Percentiles rank a stretch among this genome's conserved stretches.
Evolutionary conservation across 768 basidiomycete genomes (phyloP).

Genomic region (Boletellus ananas): DNA sequence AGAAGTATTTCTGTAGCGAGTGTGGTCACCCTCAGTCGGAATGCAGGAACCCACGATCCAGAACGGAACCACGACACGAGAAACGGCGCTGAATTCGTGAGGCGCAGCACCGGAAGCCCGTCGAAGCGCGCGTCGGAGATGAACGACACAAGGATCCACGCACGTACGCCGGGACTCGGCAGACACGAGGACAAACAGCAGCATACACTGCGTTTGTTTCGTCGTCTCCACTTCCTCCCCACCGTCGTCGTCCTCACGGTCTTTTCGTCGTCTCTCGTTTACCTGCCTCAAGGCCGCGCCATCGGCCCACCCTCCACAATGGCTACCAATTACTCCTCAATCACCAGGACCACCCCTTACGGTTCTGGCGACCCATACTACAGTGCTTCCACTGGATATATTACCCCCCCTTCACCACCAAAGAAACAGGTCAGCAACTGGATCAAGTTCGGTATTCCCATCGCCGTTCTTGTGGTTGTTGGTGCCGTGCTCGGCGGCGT

Average conservation of each 20-base stretch:
- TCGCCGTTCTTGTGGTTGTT: slow-evolving; percentile 57
- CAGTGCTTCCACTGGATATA: slow-evolving; percentile 65
- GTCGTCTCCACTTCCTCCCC: neutral
- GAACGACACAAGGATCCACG: too few relatives aligned
- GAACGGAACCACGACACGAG: too few relatives aligned
- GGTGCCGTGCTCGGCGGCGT: slow-evolving; percentile 78
- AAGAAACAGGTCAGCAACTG: slow-evolving; percentile 63
- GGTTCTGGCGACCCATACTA: slow-evolving; percentile 68
- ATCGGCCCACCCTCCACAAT: slow-evolving; percentile 28
- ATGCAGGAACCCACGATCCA: too few relatives aligned
- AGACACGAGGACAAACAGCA: neutral
- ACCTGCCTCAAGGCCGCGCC: slow-evolving; percentile 7
- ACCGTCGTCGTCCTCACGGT: slow-evolving; percentile 9
- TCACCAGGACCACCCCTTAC: slow-evolving; percentile 40
- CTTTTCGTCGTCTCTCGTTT: slow-evolving; percentile 23
- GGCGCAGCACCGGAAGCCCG: too few relatives aligned
- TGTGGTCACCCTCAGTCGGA: too few relatives aligned
- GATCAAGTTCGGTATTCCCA: slow-evolving; percentile 72
- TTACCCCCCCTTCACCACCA: slow-evolving; percentile 43
- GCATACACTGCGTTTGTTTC: neutral
- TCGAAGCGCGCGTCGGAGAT: too few relatives aligned
- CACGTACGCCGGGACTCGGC: too few relatives aligned
- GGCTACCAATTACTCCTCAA: slow-evolving; percentile 38
- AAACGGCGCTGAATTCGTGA: too few relatives aligned
- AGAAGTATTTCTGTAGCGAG: too few relatives aligned